These are phyloP conservation scores for Trametopsis cervina DNA, from an alignment of 768 basidiomycete species.

Conservation along the genomic window DNA sequence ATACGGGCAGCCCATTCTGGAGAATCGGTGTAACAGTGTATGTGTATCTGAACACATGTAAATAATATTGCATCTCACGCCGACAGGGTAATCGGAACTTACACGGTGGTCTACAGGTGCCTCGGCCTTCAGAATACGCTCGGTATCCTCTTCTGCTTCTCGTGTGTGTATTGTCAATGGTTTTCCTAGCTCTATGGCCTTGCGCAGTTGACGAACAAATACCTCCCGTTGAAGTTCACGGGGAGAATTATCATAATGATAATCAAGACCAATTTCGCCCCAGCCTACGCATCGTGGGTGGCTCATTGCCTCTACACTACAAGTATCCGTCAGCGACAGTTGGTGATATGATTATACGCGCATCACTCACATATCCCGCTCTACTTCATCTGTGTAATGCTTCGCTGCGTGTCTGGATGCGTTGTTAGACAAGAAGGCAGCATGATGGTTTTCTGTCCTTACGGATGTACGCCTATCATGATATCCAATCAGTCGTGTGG, in stretches of 20 bases:
- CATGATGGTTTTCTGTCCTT: slow-evolving; percentile 21
- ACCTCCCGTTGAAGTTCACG: slow-evolving; percentile 59
- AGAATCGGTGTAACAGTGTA: slow-evolving; percentile 85
- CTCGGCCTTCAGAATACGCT: slow-evolving; percentile 66
- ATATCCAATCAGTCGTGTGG: background rate
- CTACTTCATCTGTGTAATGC: slow-evolving; percentile 59
- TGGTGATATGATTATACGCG: background rate
- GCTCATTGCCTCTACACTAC: slow-evolving; percentile 63
- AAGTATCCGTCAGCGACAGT: background rate
- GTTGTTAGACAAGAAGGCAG: background rate
- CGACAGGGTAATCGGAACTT: slow-evolving; percentile 8
- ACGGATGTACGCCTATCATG: slow-evolving; percentile 67
- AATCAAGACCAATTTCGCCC: slow-evolving; percentile 87
- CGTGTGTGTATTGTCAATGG: slow-evolving; percentile 83
- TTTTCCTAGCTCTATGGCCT: slow-evolving; percentile 63
- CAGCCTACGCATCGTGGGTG: slow-evolving; percentile 83
- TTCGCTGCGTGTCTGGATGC: slow-evolving; percentile 60
- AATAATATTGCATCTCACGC: background rate
- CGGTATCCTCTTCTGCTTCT: slow-evolving; percentile 80
- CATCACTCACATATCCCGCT: slow-evolving; percentile 53
- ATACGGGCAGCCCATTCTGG: slow-evolving; percentile 68
- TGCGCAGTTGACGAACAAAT: slow-evolving; percentile 59
- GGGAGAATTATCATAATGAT: slow-evolving; percentile 77
- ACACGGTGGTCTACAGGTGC: slow-evolving; percentile 70
- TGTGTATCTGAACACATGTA: slow-evolving; percentile 49